Evolutionary conservation across 2,329 filamentous ascomycete genomes (phyloP).

Genomic region (Celoporthe dispersa): DNA sequence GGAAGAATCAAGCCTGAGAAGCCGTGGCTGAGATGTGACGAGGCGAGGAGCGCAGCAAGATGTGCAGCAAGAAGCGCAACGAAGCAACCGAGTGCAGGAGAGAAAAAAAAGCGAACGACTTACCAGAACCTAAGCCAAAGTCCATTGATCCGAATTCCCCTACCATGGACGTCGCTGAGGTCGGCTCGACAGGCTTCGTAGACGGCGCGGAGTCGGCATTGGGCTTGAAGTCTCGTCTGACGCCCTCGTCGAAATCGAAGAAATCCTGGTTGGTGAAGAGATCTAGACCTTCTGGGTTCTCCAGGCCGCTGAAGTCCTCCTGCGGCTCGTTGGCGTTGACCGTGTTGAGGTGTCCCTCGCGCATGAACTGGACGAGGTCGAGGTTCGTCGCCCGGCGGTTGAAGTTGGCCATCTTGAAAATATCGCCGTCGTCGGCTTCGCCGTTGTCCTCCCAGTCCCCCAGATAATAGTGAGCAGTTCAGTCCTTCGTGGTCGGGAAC

Average conservation of each 20-base stretch:
- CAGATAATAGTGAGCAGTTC: background rate
- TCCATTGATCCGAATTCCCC: constrained; percentile 53
- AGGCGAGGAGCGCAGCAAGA: background rate
- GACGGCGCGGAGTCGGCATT: constrained; percentile 43
- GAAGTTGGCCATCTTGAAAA: constrained; percentile 68
- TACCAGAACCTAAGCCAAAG: constrained; percentile 41
- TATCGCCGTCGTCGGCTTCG: constrained; percentile 2
- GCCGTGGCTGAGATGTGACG: background rate
- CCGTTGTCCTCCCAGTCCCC: background rate
- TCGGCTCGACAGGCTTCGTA: constrained; percentile 42
- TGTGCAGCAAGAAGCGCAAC: background rate
- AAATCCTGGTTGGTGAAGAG: constrained; percentile 85
- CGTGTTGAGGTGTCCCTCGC: constrained; percentile 72
- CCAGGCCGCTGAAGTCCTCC: constrained; percentile 63
- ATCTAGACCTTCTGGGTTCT: constrained; percentile 66
- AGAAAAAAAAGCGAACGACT: constrained; percentile 15
- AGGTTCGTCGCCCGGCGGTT: constrained; percentile 83
- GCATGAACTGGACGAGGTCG: constrained; percentile 87
- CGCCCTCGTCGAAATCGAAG: constrained; percentile 75
- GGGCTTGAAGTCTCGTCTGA: constrained; percentile 59
- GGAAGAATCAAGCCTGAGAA: background rate
- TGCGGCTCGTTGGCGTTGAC: constrained; percentile 64
- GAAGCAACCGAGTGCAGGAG: background rate
- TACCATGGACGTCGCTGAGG: constrained; percentile 46
- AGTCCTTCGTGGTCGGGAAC: background rate